phyloP scores from a whole-genome alignment of 2,329 filamentous ascomycete species.

The Scedosporium aurantiacum region DNA sequence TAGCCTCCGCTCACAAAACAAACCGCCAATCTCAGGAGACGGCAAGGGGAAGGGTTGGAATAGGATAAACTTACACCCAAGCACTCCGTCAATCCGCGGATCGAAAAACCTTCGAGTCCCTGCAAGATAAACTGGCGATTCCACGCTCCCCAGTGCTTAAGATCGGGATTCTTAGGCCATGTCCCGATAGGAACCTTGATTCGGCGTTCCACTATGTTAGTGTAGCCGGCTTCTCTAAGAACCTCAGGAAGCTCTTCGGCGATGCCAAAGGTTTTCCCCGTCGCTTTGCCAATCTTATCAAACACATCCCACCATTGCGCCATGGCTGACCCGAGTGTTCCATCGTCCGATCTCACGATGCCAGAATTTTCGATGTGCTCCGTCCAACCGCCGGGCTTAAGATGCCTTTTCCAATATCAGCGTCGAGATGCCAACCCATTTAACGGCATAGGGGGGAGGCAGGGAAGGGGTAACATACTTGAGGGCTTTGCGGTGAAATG shows the following conservation, averaged over 20 bases:
- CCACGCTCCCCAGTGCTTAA: slow-evolving; percentile 18
- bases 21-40: background rate
- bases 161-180: slow-evolving; percentile 20
- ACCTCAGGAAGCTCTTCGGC: slow-evolving; percentile 3
- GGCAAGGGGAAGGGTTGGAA: background rate
- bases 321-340: slow-evolving; percentile 12
- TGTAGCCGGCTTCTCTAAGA: slow-evolving; percentile 13
- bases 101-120: slow-evolving; percentile 15
- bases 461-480: slow-evolving; percentile 19
- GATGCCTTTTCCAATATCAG: background rate
- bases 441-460: slow-evolving; percentile 21
- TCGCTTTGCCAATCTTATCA: slow-evolving; percentile 11
- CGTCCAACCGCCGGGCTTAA: slow-evolving; percentile 17
- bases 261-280: slow-evolving; percentile 13
- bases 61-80: slow-evolving; percentile 3
- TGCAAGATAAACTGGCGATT: slow-evolving; percentile 16
- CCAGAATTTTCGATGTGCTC: slow-evolving; percentile 12
- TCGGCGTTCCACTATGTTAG: background rate
- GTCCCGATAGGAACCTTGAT: slow-evolving; percentile 11
- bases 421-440: too few relatives aligned
- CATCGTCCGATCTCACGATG: slow-evolving; percentile 15
- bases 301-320: slow-evolving; percentile 13
- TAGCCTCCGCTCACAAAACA: background rate
- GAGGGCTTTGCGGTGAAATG: slow-evolving; percentile 34
- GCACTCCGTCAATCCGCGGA: slow-evolving; percentile 14